Percentiles rank a stretch among this genome's conserved stretches.
These are phyloP conservation scores for Calycina herbarum DNA, from an alignment of 2,329 filamentous ascomycete genomes.

Conservation along the genomic window DNA sequence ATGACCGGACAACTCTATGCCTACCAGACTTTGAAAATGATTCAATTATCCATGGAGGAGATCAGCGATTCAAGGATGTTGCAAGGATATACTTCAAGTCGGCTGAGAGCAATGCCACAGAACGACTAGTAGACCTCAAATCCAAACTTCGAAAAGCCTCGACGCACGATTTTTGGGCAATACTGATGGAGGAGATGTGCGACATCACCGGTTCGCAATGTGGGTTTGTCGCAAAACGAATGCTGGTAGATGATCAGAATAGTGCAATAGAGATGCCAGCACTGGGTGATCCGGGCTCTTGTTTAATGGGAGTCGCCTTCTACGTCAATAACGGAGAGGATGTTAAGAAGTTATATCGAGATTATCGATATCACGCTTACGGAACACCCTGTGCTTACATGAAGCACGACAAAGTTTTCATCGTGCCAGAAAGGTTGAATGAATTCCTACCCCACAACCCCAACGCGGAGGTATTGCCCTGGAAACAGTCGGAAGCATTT, in stretches of 20 bases:
- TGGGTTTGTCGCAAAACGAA: conserved; percentile 66
- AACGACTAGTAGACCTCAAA: conserved; percentile 61
- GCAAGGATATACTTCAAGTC: conserved; percentile 42
- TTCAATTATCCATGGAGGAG: conserved; percentile 32
- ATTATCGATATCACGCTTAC: conserved; percentile 65
- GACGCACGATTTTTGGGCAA: conserved; percentile 62
- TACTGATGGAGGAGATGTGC: conserved; percentile 64
- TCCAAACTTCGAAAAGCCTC: conserved; percentile 51
- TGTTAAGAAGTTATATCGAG: conserved; percentile 52
- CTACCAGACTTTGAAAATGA: conserved; percentile 31
- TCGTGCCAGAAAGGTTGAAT: conserved; percentile 62
- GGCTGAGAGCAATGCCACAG: conserved; percentile 60
- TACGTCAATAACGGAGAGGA: conserved; percentile 63
- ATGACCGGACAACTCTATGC: conserved; percentile 35
- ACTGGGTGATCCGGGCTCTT: conserved; percentile 60
- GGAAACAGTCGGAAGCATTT: conserved; percentile 63
- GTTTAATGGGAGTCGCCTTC: conserved; percentile 64
- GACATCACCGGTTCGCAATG: conserved; percentile 64
- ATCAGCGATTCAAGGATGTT: conserved; percentile 33
- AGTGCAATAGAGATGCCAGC: conserved; percentile 60
- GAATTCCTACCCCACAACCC: conserved; percentile 61
- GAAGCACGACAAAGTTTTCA: conserved; percentile 70
- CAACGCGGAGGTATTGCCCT: conserved; percentile 50
- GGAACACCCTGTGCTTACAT: conserved; percentile 65
- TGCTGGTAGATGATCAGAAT: conserved; percentile 58